Evolutionary conservation across 768 basidiomycete genomes (phyloP).

Genomic region (Lactarius deliciosus): DNA sequence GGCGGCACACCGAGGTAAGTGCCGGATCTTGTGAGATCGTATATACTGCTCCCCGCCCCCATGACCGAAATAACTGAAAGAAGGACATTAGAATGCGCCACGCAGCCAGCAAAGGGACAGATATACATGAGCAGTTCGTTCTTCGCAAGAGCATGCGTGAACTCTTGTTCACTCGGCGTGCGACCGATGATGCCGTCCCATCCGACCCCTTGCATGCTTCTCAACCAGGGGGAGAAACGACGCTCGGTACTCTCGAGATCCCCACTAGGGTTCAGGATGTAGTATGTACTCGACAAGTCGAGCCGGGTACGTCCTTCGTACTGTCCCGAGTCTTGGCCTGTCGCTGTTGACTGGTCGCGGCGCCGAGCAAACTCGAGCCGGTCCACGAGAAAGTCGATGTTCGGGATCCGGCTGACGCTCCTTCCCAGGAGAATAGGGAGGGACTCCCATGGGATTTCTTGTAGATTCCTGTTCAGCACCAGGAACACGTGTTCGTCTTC

Average conservation of each 20-base stretch:
- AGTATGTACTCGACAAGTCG: constrained; percentile 71
- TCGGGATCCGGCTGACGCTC: constrained; percentile 92
- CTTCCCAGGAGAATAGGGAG: constrained; percentile 81
- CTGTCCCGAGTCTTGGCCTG: constrained; percentile 28
- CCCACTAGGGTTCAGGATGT: constrained; percentile 88
- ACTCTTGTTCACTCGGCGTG: constrained; percentile 80
- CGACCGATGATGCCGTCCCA: constrained; percentile 84
- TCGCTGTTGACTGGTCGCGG: constrained; percentile 43
- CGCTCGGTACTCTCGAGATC: constrained; percentile 84
- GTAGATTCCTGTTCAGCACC: constrained; percentile 85
- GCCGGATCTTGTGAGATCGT: constrained; percentile 80
- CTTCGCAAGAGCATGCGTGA: constrained; percentile 65
- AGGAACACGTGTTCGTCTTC: constrained; percentile 79
- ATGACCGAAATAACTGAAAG: constrained; percentile 89
- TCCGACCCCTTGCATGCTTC: constrained; percentile 65
- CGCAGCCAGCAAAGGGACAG: constrained; percentile 37
- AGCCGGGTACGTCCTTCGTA: constrained; percentile 51
- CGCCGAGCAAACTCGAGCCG: constrained; percentile 57
- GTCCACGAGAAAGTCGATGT: constrained; percentile 84
- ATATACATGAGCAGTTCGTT: constrained; percentile 91
- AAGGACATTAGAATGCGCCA: constrained; percentile 7
- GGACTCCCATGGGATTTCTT: constrained; percentile 94
- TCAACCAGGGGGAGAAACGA: constrained; percentile 77
- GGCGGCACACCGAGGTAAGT: constrained; percentile 82
- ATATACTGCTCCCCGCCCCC: constrained; percentile 95